Conservation (phyloP, 1,139 yeast species). For the Debaryomycetaceae sp. region DNA sequence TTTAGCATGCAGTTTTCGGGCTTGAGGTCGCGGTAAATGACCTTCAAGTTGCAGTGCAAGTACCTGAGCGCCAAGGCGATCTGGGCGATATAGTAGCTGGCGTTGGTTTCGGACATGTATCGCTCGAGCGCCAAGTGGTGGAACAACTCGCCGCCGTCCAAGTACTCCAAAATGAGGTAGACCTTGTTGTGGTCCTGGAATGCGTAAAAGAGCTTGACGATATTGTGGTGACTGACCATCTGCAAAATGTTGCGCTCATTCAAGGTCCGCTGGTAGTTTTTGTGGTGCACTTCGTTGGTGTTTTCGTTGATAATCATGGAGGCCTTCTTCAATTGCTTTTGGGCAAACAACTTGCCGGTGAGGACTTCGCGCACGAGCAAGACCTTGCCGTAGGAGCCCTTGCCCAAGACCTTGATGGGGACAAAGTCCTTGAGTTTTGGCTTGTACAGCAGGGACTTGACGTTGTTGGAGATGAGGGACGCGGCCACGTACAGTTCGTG, state of each 20-base stretch:
- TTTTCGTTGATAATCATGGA: constrained; percentile 27
- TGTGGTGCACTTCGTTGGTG: constrained; percentile 22
- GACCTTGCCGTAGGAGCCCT: constrained; percentile 34
- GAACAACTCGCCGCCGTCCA: constrained; percentile 90
- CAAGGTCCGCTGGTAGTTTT: constrained; percentile 28
- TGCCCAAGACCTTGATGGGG: constrained; percentile 30
- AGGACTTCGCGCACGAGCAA: constrained; percentile 24
- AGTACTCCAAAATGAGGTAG: constrained; percentile 71
- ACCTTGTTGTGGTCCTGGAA: constrained; percentile 77
- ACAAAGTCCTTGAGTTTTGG: constrained; percentile 19
- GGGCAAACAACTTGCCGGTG: constrained; percentile 27
- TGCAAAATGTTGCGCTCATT: constrained; percentile 34
- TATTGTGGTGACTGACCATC: constrained; percentile 63
- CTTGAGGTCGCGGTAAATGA: constrained; percentile 83
- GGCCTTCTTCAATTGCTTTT: constrained; percentile 31
- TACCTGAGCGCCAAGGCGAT: constrained; percentile 74
- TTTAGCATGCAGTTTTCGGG: constrained; percentile 90
- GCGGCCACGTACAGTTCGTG: constrained; percentile 12
- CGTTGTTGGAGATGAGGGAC: constrained; percentile 4
- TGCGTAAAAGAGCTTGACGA: constrained; percentile 81
- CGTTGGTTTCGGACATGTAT: constrained; percentile 55
- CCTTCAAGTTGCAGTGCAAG: constrained; percentile 61
- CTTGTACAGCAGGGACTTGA: constrained; percentile 3
- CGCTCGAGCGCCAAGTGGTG: constrained; percentile 52
- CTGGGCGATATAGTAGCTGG: constrained; percentile 80